phyloP scores from a whole-genome alignment of 805 yeast genomes.

The Blastobotrys terrestris region DNA sequence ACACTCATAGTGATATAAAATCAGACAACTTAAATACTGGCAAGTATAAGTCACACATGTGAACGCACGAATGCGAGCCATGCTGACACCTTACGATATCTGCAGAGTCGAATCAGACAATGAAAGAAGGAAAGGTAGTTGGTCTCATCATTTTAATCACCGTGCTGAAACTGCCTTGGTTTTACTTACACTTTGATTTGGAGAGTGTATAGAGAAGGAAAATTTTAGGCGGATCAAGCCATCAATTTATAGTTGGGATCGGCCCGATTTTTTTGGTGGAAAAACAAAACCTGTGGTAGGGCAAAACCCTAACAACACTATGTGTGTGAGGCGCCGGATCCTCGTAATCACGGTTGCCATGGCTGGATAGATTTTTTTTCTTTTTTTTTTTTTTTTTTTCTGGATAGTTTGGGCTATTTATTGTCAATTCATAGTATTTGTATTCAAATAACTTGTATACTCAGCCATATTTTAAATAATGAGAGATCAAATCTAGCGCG shows the following conservation, averaged over 20 bases:
- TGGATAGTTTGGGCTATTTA: not conserved
- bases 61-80: constrained; percentile 7
- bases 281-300: not conserved
- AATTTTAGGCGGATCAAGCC: not conserved
- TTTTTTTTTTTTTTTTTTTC: no score
- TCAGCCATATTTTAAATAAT: not conserved
- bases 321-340: no score
- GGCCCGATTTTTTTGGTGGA: not conserved
- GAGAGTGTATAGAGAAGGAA: not conserved
- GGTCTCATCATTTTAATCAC: constrained; percentile 30
- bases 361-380: no score
- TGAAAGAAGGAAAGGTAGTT: constrained; percentile 30
- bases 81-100: constrained; percentile 32
- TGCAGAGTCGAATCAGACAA: constrained; percentile 37
- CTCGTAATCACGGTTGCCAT: not conserved
- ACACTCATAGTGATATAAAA: constrained; percentile 4
- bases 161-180: not conserved
- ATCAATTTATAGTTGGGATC: not conserved
- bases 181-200: constrained; percentile 2
- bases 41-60: constrained; percentile 33
- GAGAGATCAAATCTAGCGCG: not conserved
- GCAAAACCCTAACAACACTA: not conserved
- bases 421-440: not conserved
- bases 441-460: not conserved
- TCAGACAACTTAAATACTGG: constrained; percentile 34